Evolutionary conservation across 2,329 filamentous ascomycete species (phyloP).

Genomic region (Hortaea sp.): DNA sequence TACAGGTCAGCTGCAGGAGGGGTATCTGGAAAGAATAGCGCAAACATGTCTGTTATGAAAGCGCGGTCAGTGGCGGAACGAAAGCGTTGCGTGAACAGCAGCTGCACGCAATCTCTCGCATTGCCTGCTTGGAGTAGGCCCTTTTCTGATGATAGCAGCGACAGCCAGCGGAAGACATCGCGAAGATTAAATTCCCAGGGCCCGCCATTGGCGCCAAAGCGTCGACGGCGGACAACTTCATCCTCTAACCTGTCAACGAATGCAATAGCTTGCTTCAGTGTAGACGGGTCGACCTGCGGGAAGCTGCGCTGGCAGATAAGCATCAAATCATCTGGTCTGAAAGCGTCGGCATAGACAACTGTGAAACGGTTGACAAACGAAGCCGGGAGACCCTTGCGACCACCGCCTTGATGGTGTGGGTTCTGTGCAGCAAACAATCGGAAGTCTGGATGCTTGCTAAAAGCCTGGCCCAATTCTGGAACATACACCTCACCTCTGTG

Average conservation of each 20-base stretch:
- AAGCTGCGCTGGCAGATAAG: constrained; percentile 74
- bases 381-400: constrained; percentile 83
- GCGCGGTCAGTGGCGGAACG: constrained; percentile 59
- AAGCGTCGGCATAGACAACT: constrained; percentile 90
- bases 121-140: constrained; percentile 51
- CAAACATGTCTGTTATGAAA: constrained; percentile 57
- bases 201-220: constrained; percentile 50
- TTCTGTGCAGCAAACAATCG: constrained; percentile 96
- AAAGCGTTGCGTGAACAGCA: constrained; percentile 82
- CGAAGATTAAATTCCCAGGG: constrained; percentile 96
- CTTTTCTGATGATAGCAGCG: constrained; percentile 53
- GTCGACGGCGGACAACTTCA: constrained; percentile 49
- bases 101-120: constrained; percentile 64
- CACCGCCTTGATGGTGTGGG: constrained; percentile 92
- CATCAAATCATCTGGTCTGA: constrained; percentile 69
- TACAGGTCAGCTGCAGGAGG: constrained; percentile 47
- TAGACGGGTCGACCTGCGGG: constrained; percentile 48
- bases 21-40: constrained; percentile 48
- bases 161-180: constrained; percentile 81
- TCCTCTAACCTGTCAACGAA: constrained; percentile 76
- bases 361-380: constrained; percentile 98
- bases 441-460: constrained; percentile 80
- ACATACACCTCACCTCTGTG: constrained; percentile 94
- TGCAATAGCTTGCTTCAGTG: constrained; percentile 58
- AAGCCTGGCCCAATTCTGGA: constrained; percentile 88